Base-by-base conservation (phyloP, 345 rosid species). In the Eucalyptus fibrosa region DNA sequence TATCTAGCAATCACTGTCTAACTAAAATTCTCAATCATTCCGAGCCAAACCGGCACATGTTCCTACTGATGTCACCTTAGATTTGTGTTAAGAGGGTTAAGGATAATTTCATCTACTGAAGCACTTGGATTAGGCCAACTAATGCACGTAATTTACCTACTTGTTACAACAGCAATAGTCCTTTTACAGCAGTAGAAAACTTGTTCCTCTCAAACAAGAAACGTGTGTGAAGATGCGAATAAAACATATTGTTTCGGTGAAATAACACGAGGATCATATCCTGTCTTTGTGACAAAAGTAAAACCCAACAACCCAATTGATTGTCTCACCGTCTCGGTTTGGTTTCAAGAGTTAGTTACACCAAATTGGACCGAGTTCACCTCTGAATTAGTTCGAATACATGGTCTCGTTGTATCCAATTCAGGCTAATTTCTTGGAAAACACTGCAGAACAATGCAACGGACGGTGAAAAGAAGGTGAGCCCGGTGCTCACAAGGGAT, bases 401-500 rank as follows among this genome's bases (percentile, higher is more conserved):
- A 14, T 17, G 7, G 37, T 17, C 37, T 8, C 44, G 37, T 34
- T 69, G 23, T 9, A 69, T 69, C 81, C 32, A 34, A 69, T n/a
- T 9, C 44, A 40, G n/a, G 53, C 37, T 65, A 59, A 62, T 42
- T 42, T 42, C 44, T 42, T 42, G 44, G 44, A 42, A 42, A 42
- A 42, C 44, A 42, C 44, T 42, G 44, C 44, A 42, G 44, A 42
- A 42, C 44, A 42, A 42, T 42, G 44, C 44, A 42, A 42, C 44
- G 44, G 44, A 42, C 44, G 44, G 44, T 42, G 44, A 42, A 42
- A 42, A 42, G 44, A 42, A 42, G 44, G 90, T 53, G 62, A 91
- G 89, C 12, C 80, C 92, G 91, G 56, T 91, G 49, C 69, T 96
- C 85, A 91, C 97, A 21, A 94, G 96, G 93, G 97, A 96, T 69